Conservation (phyloP, 768 basidiomycete species). For the Naganishia friedmannii region DNA sequence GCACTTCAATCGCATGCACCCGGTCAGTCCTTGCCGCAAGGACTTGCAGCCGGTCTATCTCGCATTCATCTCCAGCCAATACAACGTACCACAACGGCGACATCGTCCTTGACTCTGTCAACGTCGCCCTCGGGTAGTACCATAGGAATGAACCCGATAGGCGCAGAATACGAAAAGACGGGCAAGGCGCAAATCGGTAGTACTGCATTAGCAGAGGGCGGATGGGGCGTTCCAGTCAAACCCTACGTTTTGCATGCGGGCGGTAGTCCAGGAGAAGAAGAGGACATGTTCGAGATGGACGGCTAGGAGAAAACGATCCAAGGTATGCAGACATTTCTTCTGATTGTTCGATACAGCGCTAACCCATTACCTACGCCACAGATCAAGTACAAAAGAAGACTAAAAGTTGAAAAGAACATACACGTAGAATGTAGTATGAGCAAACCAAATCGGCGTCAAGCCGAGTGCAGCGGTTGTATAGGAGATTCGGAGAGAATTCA, state of each 20-base stretch:
- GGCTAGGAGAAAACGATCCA: constrained; percentile 25
- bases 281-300: constrained; percentile 47
- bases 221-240: not conserved
- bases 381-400: not conserved
- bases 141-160: constrained; percentile 1
- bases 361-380: not conserved
- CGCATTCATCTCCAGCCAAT: constrained; percentile 71
- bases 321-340: not conserved
- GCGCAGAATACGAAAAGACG: not conserved
- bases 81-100: constrained; percentile 32
- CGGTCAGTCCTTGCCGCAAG: constrained; percentile 85
- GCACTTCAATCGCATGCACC: constrained; percentile 84
- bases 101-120: constrained; percentile 20
- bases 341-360: not conserved
- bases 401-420: not conserved
- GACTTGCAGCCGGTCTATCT: constrained; percentile 84
- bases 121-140: constrained; percentile 19
- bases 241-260: not conserved
- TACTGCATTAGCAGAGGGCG: constrained; percentile 11
- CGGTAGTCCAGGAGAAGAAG: constrained; percentile 34
- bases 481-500: not conserved
- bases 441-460: not conserved
- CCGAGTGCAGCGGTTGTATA: not conserved
- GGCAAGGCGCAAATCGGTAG: constrained; percentile 11
- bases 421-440: constrained; percentile 1